Base-by-base conservation (phyloP, 805 yeast genomes). In the Candida chilensis region DNA sequence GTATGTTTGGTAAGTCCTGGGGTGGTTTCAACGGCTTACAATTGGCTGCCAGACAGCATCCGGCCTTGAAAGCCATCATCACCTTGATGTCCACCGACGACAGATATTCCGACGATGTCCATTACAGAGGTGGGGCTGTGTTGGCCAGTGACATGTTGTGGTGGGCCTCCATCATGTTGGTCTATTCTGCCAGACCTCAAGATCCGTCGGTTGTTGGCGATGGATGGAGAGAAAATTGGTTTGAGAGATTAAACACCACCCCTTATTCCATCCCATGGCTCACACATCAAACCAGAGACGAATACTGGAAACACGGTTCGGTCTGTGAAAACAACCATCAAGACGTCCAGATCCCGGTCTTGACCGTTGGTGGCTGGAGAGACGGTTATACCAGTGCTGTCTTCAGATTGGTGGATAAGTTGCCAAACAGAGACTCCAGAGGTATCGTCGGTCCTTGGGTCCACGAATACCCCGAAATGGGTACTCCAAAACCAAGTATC, bases 1-100 rank as follows among this genome's bases (percentile, higher is more conserved):
- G 60, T 13, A 60, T 62, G 64, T 60, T 64, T 48, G 71, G 70
- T 21, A 64, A 64, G 39, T 62, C 69, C 2, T 64, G 71, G 71
- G 69, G 65, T 30, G 70, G 70, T 1, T 64, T 64, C 44, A 64
- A 64, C 36, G 62, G 67, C 5, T 44, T 64, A 20, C 71, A 64
- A 37, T 44, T 64, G 16, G 69, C 70, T 9, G 64, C 64, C 5
- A 51, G 65, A 44, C 64, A 60, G 35, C 71, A 64, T 37, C 69
- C 68, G 3, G 66, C 66, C 17, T 41, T 64, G 39, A 64, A 63
- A 36, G 43, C 64, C 1, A 53, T 61, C 29, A 60, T 64, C 34
- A 57, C 69, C 1, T 42, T 64, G 16, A 59, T 60, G 61, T 63
- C 68, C 9, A 64, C 71, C 1, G 71, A 64, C 40, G 69, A 64